Evolutionary conservation across 1,284 basidiomycete species (phyloP).

Genomic region (Fistulinella staudtii): DNA sequence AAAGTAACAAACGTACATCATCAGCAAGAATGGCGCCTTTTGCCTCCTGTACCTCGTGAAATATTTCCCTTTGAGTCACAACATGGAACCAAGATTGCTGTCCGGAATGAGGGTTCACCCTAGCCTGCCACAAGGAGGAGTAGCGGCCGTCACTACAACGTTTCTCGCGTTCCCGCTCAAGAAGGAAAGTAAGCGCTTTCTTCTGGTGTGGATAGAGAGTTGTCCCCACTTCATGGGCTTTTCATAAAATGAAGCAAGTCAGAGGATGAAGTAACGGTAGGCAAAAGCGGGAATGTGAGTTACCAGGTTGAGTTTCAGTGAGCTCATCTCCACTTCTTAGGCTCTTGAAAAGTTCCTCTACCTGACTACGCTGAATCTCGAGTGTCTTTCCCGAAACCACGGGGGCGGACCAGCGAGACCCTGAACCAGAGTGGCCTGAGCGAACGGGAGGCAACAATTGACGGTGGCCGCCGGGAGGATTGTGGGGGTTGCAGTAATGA

Average conservation of each 20-base stretch:
- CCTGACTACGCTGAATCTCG: slow-evolving; percentile 89
- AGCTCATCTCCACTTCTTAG: slow-evolving; percentile 86
- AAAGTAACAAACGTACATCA: slow-evolving; percentile 73
- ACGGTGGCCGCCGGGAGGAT: slow-evolving; percentile 69
- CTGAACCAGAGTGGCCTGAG: slow-evolving; percentile 39
- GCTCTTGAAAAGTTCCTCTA: slow-evolving; percentile 91
- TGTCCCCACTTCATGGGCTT: slow-evolving; percentile 84
- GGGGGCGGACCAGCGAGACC: slow-evolving; percentile 55
- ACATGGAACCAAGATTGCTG: slow-evolving; percentile 71
- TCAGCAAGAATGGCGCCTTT: slow-evolving; percentile 93
- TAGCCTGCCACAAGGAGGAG: slow-evolving; percentile 75
- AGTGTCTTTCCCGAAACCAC: slow-evolving; percentile 72
- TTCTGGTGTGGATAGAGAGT: slow-evolving; percentile 95
- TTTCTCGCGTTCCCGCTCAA: slow-evolving; percentile 86
- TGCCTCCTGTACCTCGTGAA: slow-evolving; percentile 67
- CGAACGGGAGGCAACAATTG: slow-evolving; percentile 41
- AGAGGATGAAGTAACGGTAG: slow-evolving; percentile 9
- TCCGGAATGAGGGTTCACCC: slow-evolving; percentile 49
- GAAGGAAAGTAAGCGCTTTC: slow-evolving; percentile 92
- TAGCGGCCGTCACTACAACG: slow-evolving; percentile 48
- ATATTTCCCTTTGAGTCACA: slow-evolving; percentile 78
- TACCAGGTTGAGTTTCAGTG: slow-evolving; percentile 79
- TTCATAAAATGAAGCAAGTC: slow-evolving; percentile 18
- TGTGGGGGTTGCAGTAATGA: slow-evolving; percentile 88
- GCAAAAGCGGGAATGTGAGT: slow-evolving; percentile 30